These are phyloP conservation scores for Fusarium pseudograminearum DNA, from an alignment of 2,329 filamentous ascomycete genomes.

Conservation along the genomic window DNA sequence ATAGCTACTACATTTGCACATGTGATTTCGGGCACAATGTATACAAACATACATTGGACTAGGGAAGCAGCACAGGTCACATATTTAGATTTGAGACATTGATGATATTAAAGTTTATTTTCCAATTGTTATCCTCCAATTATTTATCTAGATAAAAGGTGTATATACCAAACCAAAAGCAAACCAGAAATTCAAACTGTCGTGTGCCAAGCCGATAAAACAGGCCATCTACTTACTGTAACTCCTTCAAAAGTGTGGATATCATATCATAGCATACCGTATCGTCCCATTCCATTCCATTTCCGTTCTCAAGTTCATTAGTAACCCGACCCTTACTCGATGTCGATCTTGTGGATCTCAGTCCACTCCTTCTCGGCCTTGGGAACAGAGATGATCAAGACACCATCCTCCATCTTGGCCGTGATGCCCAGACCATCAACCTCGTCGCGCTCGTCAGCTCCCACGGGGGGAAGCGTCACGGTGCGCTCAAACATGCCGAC, in stretches of 20 bases:
- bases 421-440: slow-evolving; percentile 76
- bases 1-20: not conserved
- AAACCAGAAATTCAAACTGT: not conserved
- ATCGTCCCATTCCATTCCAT: not conserved
- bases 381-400: slow-evolving; percentile 81
- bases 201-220: slow-evolving; percentile 3
- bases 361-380: slow-evolving; percentile 77
- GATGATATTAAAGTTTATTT: slow-evolving; percentile 1
- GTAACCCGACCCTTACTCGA: slow-evolving; percentile 56
- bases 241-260: slow-evolving; percentile 21
- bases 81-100: not conserved
- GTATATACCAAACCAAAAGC: not conserved
- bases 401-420: slow-evolving; percentile 82
- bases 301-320: not conserved
- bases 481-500: slow-evolving; percentile 81
- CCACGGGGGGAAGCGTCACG: slow-evolving; percentile 68
- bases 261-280: slow-evolving; percentile 22
- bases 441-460: slow-evolving; percentile 62
- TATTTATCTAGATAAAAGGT: slow-evolving; percentile 6
- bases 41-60: not conserved
- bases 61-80: not conserved
- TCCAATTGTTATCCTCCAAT: slow-evolving; percentile 8
- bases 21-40: not conserved
- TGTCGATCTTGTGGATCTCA: slow-evolving; percentile 70
- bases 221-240: slow-evolving; percentile 33